Conservation (phyloP, 208 protist species). For the Leishmania lainsoni region DNA sequence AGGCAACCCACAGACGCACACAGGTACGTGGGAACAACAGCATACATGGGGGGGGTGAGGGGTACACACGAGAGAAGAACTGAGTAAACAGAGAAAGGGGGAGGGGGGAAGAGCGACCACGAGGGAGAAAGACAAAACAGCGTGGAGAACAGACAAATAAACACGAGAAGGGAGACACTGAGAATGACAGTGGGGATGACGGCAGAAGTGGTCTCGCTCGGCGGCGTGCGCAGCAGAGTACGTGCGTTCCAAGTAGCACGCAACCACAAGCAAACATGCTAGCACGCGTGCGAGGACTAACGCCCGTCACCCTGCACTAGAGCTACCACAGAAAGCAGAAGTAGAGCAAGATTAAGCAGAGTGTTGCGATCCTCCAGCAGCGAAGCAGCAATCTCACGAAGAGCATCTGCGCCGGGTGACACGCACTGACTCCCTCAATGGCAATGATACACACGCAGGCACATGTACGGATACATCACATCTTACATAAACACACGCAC, state of each 20-base stretch:
- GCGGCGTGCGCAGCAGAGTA: not conserved
- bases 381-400: not conserved
- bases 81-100: constrained; percentile 21
- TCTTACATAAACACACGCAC: not conserved
- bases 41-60: not conserved
- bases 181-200: not conserved
- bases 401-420: not conserved
- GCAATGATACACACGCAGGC: too few relatives aligned
- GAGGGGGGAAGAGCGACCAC: not conserved
- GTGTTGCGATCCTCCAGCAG: not conserved
- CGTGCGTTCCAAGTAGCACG: not conserved
- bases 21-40: not conserved
- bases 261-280: not conserved
- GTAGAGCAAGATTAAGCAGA: not conserved
- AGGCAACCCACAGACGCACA: not conserved
- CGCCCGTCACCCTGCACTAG: not conserved
- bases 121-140: not conserved
- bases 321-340: not conserved
- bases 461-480: not conserved
- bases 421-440: not conserved
- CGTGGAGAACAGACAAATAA: not conserved
- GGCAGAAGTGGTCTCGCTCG: not conserved
- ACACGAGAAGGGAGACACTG: not conserved
- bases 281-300: not conserved
- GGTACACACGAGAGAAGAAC: constrained; percentile 6